Base-by-base conservation (phyloP, 345 rosid genomes). In the Hibiscus mutabilis region DNA sequence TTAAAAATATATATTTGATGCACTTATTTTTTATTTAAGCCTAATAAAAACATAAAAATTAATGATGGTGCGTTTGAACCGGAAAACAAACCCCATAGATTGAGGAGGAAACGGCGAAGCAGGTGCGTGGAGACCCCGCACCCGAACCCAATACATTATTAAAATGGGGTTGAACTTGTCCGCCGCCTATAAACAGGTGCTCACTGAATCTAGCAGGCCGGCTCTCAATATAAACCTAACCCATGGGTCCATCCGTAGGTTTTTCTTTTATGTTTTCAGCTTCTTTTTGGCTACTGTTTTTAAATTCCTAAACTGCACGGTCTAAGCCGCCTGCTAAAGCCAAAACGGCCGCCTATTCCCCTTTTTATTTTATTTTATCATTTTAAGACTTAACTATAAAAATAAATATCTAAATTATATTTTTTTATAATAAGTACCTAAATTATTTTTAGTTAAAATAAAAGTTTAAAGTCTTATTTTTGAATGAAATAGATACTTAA, bases 141-240 rank as follows among this genome's bases (percentile, higher is more conserved):
- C 15, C 72, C 47, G 57, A 60, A 11, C 25, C 29, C 47, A 29
- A 29, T 49, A 29, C 27, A 19, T 4, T 68, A n/a, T 68, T 18
- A 1, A 8, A 4, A 8, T 27, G 13, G 10, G 60, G 10, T 4
- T 52, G 9, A 16, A 27, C 59, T 60, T 60, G 44, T 27, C 47
- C 60, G 72, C 71, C 72, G 72, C 31, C 72, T 68, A 25, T 16
- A 16, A 11, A 15, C 24, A 66, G 70, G 13, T 55, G 27, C 25
- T 21, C 12, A 12, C 14, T 18, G 14, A 21, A 55, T 9, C 59
- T 55, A 55, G 27, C 19, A 21, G 25, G 59, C 9, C 4, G 13
- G 27, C 12, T 55, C 18, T 18, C 24, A 9, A 55, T 19, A 2
- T 55, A 19, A 55, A 7, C 59, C 24, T 27, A 57, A 22, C 29